These are phyloP conservation scores for Colletotrichum karsti DNA, from an alignment of 2,329 filamentous ascomycete genomes.

Conservation along the genomic window DNA sequence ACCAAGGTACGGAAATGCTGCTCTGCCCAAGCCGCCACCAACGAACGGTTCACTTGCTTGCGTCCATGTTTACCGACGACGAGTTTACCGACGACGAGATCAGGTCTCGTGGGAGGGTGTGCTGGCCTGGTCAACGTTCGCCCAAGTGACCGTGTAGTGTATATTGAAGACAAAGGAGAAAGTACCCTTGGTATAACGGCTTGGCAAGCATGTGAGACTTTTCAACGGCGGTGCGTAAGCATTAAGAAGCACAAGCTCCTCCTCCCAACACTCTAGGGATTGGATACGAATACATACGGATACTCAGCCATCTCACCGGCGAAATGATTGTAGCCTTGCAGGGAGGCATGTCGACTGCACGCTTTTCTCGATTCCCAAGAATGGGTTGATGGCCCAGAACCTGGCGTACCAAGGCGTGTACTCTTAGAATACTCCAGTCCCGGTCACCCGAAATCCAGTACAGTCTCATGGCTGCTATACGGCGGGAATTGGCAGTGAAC, in stretches of 20 bases:
- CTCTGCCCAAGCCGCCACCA: not conserved
- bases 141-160: not conserved
- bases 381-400: no score
- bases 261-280: no score
- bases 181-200: not conserved
- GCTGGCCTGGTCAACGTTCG: not conserved
- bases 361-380: not conserved
- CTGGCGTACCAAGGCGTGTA: no score
- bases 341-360: not conserved
- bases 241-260: not conserved
- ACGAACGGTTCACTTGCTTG: not conserved
- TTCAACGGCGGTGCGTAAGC: not conserved
- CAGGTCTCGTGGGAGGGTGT: not conserved
- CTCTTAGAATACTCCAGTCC: no score
- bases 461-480: not conserved
- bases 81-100: not conserved
- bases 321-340: not conserved
- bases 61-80: not conserved
- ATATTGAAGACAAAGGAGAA: not conserved
- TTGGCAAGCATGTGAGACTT: conserved; percentile 20
- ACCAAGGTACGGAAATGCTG: no score
- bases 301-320: no score
- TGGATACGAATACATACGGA: no score
- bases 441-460: not conserved
- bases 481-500: not conserved